Conservation (phyloP, 768 basidiomycete species). For the Boletus insuetus region DNA sequence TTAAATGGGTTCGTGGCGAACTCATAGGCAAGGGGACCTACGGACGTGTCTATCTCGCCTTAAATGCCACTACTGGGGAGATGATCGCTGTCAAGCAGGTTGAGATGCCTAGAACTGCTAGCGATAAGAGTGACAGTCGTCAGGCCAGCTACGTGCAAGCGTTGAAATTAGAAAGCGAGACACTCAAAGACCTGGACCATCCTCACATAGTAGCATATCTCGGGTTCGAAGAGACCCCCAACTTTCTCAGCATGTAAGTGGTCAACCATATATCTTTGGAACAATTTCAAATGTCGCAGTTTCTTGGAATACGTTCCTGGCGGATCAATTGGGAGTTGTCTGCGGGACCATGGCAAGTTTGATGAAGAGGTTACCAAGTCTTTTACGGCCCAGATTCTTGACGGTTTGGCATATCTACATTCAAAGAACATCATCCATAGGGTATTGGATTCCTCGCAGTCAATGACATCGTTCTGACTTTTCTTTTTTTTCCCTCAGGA, state of each 20-base stretch:
- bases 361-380: constrained; percentile 89
- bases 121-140: constrained; percentile 86
- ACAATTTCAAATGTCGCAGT: constrained; percentile 40
- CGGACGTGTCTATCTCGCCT: constrained; percentile 91
- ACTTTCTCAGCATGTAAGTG: constrained; percentile 88
- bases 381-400: constrained; percentile 89
- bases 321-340: constrained; percentile 87
- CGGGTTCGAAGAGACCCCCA: constrained; percentile 87
- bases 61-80: constrained; percentile 95
- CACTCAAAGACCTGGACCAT: constrained; percentile 94
- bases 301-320: constrained; percentile 99
- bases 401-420: constrained; percentile 92
- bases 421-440: constrained; percentile 89
- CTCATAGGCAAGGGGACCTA: constrained; percentile 97
- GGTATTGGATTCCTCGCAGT: constrained; percentile 40
- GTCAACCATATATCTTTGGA: not conserved
- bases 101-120: constrained; percentile 86
- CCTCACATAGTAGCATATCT: constrained; percentile 97
- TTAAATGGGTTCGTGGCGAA: constrained; percentile 98
- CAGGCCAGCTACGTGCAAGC: constrained; percentile 87
- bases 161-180: constrained; percentile 92
- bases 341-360: constrained; percentile 91
- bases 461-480: constrained; percentile 6
- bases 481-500: constrained; percentile 51
- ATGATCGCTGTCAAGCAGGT: constrained; percentile 99